Conservation (phyloP, 163 green algal species). For the Chlamydomonas reinhardtii region DNA sequence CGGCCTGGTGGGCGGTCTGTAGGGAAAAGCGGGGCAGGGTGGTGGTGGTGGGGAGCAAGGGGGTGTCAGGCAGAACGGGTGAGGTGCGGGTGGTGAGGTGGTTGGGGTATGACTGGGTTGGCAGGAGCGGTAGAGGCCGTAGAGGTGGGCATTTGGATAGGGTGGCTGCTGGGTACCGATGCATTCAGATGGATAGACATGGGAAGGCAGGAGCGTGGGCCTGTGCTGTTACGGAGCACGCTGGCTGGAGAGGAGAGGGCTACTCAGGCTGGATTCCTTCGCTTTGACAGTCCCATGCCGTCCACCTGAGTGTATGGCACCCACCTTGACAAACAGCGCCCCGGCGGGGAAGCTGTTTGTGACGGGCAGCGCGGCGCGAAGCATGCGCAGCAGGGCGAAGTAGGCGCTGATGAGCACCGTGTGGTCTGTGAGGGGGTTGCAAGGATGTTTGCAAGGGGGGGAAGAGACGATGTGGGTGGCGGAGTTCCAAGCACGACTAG, state of each 20-base stretch:
- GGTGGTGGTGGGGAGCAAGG: no score
- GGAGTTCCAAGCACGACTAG: not conserved
- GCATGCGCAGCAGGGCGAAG: slow-evolving; percentile 80
- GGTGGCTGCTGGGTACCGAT: no score
- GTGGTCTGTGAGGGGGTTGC: slow-evolving; percentile 59
- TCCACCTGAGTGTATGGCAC: no score
- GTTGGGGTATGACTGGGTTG: no score
- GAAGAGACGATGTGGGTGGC: not conserved
- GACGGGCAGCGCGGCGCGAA: slow-evolving; percentile 56
- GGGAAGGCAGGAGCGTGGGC: no score
- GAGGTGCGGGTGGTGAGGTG: not conserved
- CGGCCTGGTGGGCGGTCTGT: slow-evolving; percentile 34
- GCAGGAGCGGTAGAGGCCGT: no score
- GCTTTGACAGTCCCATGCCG: no score
- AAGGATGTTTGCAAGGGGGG: not conserved
- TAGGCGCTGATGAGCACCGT: slow-evolving; percentile 82
- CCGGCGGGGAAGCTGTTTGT: slow-evolving; percentile 61
- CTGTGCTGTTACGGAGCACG: no score
- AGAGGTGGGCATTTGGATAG: no score
- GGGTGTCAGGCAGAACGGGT: not conserved
- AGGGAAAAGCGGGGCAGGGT: not conserved
- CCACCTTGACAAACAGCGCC: slow-evolving; percentile 67
- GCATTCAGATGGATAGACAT: no score
- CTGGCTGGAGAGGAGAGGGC: no score
- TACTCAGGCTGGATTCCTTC: no score